These are phyloP conservation scores for Xerocomus spinulosus DNA, from an alignment of 768 basidiomycete genomes.

Conservation along the genomic window DNA sequence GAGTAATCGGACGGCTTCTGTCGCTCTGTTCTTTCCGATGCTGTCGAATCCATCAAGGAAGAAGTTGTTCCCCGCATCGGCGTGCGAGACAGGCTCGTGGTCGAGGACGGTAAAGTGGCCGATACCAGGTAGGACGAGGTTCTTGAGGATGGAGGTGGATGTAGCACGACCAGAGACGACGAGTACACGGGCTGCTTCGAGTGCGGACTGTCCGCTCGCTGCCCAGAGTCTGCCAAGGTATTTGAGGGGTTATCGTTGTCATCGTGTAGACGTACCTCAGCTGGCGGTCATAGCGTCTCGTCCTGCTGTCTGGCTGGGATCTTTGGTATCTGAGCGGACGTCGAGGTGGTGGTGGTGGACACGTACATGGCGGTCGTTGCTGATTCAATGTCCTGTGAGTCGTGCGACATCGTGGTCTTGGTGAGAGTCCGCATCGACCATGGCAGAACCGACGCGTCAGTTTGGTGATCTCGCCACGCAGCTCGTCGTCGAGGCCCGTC, in stretches of 20 bases:
- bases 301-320: slow-evolving; percentile 77
- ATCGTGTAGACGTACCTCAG: slow-evolving; percentile 71
- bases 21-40: slow-evolving; percentile 74
- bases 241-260: not conserved
- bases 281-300: slow-evolving; percentile 92
- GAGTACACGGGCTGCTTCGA: slow-evolving; percentile 79
- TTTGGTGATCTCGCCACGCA: slow-evolving; percentile 85
- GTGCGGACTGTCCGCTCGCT: slow-evolving; percentile 80
- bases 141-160: slow-evolving; percentile 88
- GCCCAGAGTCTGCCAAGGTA: slow-evolving; percentile 74
- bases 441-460: slow-evolving; percentile 47
- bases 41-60: slow-evolving; percentile 77
- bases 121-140: slow-evolving; percentile 93
- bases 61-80: slow-evolving; percentile 95
- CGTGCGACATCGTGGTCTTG: slow-evolving; percentile 29
- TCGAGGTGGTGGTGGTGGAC: not conserved
- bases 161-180: slow-evolving; percentile 80
- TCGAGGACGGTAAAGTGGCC: slow-evolving; percentile 95
- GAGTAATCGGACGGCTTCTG: slow-evolving; percentile 73
- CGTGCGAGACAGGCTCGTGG: slow-evolving; percentile 49
- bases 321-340: slow-evolving; percentile 30
- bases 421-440: slow-evolving; percentile 1
- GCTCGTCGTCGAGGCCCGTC: slow-evolving; percentile 80
- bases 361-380: slow-evolving; percentile 41
- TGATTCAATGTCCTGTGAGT: slow-evolving; percentile 45